phyloP scores from a whole-genome alignment of 164 flowering plant species.

The Liriodendron chinense region DNA sequence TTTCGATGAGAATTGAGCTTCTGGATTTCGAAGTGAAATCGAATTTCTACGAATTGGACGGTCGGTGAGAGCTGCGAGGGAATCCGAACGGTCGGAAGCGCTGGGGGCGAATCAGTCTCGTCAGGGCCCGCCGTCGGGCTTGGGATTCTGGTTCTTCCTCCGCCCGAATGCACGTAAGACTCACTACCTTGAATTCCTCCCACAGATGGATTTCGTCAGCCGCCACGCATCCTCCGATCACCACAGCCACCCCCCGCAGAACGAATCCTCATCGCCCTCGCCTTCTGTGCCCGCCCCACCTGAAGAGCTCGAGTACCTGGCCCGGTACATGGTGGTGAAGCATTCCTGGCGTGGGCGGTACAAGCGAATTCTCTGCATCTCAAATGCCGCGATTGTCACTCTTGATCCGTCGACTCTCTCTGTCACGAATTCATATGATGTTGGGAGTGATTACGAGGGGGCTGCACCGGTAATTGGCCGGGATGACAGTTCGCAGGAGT shows the following conservation, averaged over 20 bases:
- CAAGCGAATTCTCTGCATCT: conserved; percentile 85
- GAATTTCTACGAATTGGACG: background rate
- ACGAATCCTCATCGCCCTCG: conserved; percentile 21
- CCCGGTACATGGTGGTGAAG: conserved; percentile 77
- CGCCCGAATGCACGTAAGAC: conserved; percentile 60
- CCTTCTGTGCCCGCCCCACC: conserved; percentile 22
- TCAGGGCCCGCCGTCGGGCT: conserved; percentile 59
- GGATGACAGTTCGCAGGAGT: conserved; percentile 79
- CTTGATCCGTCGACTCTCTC: conserved; percentile 75
- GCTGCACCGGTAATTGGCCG: conserved; percentile 70
- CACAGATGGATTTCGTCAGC: conserved; percentile 63
- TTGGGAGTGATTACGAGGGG: conserved; percentile 62
- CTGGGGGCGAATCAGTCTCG: conserved; percentile 99
- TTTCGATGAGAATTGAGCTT: background rate
- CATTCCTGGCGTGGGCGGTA: conserved; percentile 99
- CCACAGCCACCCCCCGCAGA: conserved; percentile 16
- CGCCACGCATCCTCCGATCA: conserved; percentile 34
- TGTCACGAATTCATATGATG: conserved; percentile 86
- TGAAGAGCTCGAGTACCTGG: conserved; percentile 94
- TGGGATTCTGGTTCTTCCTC: conserved; percentile 54
- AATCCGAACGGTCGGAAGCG: conserved; percentile 27
- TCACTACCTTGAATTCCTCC: conserved; percentile 57
- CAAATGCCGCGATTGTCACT: conserved; percentile 54
- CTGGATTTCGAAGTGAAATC: background rate
- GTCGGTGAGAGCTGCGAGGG: background rate